phyloP scores from a whole-genome alignment of 805 yeast species.

The Lachancea waltii region DNA sequence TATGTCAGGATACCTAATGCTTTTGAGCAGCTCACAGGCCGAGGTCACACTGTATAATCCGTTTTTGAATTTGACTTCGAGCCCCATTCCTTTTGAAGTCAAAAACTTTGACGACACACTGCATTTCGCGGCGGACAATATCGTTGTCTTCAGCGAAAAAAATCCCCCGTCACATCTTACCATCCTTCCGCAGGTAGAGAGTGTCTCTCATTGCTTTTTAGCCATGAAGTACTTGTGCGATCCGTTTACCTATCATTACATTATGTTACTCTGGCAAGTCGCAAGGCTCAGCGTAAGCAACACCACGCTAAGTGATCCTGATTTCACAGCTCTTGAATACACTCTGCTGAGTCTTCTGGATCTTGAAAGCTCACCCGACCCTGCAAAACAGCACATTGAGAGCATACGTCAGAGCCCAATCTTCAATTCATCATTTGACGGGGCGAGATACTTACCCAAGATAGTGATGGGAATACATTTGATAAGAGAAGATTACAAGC shows the following conservation, averaged over 20 bases:
- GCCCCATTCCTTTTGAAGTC: conserved; percentile 34
- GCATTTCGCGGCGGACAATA: conserved; percentile 1
- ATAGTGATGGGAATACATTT: conserved; percentile 66
- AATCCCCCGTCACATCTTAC: neutral
- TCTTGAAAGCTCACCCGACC: neutral
- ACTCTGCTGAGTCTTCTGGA: conserved; percentile 6
- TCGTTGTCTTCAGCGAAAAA: neutral
- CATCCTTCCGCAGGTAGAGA: neutral
- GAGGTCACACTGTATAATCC: conserved; percentile 31
- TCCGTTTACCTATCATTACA: conserved; percentile 47
- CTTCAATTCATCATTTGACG: conserved; percentile 15
- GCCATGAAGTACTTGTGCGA: conserved; percentile 50
- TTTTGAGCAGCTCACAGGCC: conserved; percentile 20
- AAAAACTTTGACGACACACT: neutral
- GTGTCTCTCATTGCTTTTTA: conserved; percentile 3
- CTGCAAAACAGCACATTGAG: neutral
- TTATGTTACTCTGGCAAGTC: conserved; percentile 61
- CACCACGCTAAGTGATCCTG: neutral
- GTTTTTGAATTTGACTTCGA: conserved; percentile 25
- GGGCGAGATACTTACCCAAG: conserved; percentile 53
- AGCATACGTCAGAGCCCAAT: conserved; percentile 3
- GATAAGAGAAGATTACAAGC: conserved; percentile 63
- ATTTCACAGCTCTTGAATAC: conserved; percentile 4
- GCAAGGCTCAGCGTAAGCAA: conserved; percentile 2
- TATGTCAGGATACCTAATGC: conserved; percentile 15